phyloP scores from a whole-genome alignment of 2,329 filamentous ascomycete genomes.

The Penicillium italicum region DNA sequence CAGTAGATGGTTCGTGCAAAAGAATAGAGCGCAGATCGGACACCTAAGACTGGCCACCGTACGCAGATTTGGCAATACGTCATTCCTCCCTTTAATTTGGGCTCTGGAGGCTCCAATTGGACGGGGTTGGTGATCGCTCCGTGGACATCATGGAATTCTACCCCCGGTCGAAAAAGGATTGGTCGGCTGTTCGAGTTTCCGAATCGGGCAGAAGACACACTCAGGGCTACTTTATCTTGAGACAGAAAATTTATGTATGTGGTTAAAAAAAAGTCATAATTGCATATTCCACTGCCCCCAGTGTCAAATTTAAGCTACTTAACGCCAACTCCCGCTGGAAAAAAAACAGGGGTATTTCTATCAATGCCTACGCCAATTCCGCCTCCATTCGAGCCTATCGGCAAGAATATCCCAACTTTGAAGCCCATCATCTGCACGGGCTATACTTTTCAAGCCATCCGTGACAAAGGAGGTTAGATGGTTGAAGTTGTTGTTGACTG shows the following conservation, averaged over 20 bases:
- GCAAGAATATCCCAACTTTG: constrained; percentile 75
- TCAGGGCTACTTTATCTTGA: neutral
- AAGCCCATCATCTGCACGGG: constrained; percentile 69
- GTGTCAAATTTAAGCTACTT: neutral
- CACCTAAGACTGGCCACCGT: neutral
- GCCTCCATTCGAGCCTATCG: constrained; percentile 65
- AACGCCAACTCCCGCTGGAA: constrained; percentile 1
- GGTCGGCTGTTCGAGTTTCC: neutral
- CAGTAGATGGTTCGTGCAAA: neutral
- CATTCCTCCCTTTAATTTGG: neutral
- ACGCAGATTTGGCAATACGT: neutral
- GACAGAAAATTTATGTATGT: neutral
- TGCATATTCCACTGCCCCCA: neutral
- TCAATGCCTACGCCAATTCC: constrained; percentile 9
- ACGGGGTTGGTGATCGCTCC: neutral
- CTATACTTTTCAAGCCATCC: constrained; percentile 69
- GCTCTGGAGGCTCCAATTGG: neutral
- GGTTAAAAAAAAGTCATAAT: neutral
- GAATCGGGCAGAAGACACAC: too few species aligned
- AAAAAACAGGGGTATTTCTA: constrained; percentile 3
- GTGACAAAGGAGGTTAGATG: constrained; percentile 66
- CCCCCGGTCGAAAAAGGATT: neutral
- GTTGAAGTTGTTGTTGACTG: constrained; percentile 62
- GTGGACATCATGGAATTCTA: neutral
- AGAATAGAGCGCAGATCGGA: neutral